phyloP scores from a whole-genome alignment of 768 basidiomycete genomes.

The Sarcodon sp. region DNA sequence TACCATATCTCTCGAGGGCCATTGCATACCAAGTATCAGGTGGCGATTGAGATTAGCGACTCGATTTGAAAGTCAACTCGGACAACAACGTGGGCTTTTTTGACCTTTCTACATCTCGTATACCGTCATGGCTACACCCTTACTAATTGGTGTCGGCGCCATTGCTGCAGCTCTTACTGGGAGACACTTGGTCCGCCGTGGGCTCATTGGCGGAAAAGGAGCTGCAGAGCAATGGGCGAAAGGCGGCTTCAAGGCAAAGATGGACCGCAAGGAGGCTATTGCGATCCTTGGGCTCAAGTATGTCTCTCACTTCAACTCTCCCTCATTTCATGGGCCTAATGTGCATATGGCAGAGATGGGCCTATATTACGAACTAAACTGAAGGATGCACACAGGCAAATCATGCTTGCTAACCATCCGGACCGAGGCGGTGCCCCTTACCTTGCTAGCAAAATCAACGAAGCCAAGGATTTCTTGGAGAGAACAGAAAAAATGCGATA shows the following conservation, averaged over 20 bases:
- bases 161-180: conserved; percentile 67
- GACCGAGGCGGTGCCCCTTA: conserved; percentile 99
- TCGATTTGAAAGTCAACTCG: neutral
- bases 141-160: conserved; percentile 67
- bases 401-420: conserved; percentile 98
- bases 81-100: neutral
- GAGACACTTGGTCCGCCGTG: conserved; percentile 54
- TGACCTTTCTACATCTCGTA: neutral
- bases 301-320: conserved; percentile 18
- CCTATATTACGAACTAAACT: conserved; percentile 60
- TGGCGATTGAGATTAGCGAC: neutral
- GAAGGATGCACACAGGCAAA: conserved; percentile 91
- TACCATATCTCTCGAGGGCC: conserved; percentile 22
- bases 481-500: conserved; percentile 47
- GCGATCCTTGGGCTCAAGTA: conserved; percentile 88
- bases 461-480: conserved; percentile 88
- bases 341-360: conserved; percentile 53
- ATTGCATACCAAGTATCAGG: conserved; percentile 8
- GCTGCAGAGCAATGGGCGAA: conserved; percentile 79
- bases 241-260: conserved; percentile 92
- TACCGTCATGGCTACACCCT: conserved; percentile 57
- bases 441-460: conserved; percentile 96
- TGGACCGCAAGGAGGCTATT: conserved; percentile 92
- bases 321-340: neutral
- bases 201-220: conserved; percentile 40